A percentile compares a stretch with the other conserved stretches of the same genome.
Evolutionary conservation across 176 grass and related monocot genomes (phyloP).

Genomic region (Oropetium thomaeum): DNA sequence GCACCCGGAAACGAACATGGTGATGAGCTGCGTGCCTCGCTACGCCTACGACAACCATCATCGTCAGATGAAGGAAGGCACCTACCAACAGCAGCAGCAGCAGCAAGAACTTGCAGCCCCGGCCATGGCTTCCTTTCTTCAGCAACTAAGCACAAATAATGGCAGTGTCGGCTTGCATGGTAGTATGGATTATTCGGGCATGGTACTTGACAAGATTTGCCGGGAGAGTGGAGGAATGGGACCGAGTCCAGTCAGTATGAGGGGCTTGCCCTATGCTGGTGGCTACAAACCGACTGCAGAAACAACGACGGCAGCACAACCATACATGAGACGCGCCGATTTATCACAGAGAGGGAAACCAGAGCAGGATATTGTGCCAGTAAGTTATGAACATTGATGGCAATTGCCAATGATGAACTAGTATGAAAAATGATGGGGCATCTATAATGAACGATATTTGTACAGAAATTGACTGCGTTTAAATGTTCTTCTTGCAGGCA

Average conservation of each 20-base stretch:
- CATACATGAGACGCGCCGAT: slow-evolving; percentile 35
- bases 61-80: slow-evolving; percentile 33
- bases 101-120: slow-evolving; percentile 20
- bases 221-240: slow-evolving; percentile 24
- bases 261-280: slow-evolving; percentile 38
- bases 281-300: slow-evolving; percentile 37
- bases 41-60: slow-evolving; percentile 26
- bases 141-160: slow-evolving; percentile 44
- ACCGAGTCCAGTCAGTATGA: slow-evolving; percentile 30
- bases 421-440: not conserved
- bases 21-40: slow-evolving; percentile 24
- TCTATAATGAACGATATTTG: not conserved
- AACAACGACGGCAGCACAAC: slow-evolving; percentile 9
- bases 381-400: slow-evolving; percentile 32
- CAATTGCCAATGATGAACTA: not conserved
- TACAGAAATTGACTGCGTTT: not conserved
- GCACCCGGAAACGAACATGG: slow-evolving; percentile 32
- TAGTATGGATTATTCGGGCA: slow-evolving; percentile 47
- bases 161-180: slow-evolving; percentile 29
- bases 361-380: slow-evolving; percentile 50
- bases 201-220: slow-evolving; percentile 62
- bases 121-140: slow-evolving; percentile 45
- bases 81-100: not conserved
- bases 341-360: slow-evolving; percentile 37
- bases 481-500: slow-evolving; percentile 31